These are phyloP conservation scores for Nicotiana otophora DNA, from an alignment of 257 asterid genomes.

Conservation along the genomic window DNA sequence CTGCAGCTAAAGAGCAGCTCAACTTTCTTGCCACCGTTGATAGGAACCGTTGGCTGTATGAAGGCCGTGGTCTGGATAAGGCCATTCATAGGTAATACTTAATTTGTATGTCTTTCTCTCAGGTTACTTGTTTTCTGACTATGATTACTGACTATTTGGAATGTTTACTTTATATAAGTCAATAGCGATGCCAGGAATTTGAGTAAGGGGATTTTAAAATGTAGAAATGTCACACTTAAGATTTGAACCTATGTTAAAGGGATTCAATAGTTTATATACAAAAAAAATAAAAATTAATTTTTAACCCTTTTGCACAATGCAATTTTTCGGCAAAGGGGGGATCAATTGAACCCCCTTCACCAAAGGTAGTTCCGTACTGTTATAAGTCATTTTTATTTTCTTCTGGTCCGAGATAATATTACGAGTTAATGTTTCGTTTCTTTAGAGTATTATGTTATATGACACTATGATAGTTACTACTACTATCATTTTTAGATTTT, in stretches of 20 bases:
- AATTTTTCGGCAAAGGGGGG: too few relatives aligned
- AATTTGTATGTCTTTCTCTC: background rate
- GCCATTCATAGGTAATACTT: conserved; percentile 63
- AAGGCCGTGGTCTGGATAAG: conserved; percentile 54
- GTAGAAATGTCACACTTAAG: too few relatives aligned
- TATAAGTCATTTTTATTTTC: background rate
- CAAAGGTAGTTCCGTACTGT: too few relatives aligned
- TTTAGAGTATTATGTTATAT: background rate
- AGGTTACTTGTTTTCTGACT: background rate
- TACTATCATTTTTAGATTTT: background rate
- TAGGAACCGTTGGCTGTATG: conserved; percentile 83
- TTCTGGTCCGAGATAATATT: background rate
- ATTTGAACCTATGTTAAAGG: too few relatives aligned
- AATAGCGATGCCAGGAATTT: too few relatives aligned
- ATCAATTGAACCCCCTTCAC: too few relatives aligned
- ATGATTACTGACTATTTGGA: background rate
- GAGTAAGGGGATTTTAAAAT: too few relatives aligned
- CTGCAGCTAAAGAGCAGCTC: conserved; percentile 73
- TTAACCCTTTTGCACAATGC: too few relatives aligned
- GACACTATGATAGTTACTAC: background rate
- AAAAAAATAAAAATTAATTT: too few relatives aligned
- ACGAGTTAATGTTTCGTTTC: background rate
- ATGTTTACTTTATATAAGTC: background rate
- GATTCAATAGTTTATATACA: too few relatives aligned
- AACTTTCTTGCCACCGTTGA: conserved; percentile 77